phyloP scores from a whole-genome alignment of 2,329 filamentous ascomycete species.

The Scedosporium apiospermum region DNA sequence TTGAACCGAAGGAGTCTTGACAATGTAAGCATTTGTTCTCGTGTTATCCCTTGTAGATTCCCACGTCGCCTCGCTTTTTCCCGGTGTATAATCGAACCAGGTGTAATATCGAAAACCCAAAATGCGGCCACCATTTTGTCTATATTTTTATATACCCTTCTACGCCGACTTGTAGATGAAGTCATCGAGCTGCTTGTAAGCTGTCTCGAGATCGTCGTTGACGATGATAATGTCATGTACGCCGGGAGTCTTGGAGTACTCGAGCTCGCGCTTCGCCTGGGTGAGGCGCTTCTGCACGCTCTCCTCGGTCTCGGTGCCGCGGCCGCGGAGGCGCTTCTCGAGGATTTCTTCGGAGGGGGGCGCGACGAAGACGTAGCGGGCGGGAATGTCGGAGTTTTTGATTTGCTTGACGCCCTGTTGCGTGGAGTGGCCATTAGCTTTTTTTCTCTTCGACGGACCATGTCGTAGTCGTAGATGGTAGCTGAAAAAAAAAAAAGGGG shows the following conservation, averaged over 20 bases:
- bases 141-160: not conserved
- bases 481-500: no score
- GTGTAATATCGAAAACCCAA: not conserved
- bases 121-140: not conserved
- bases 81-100: not conserved
- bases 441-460: not conserved
- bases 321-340: conserved; percentile 62
- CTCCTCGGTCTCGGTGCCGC: conserved; percentile 71
- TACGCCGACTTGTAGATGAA: conserved; percentile 26
- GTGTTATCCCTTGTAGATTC: not conserved
- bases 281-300: conserved; percentile 57
- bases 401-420: conserved; percentile 77
- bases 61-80: not conserved
- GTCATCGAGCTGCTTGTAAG: conserved; percentile 42
- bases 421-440: conserved; percentile 1
- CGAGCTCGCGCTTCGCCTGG: conserved; percentile 67
- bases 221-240: conserved; percentile 30
- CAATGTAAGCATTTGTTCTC: not conserved
- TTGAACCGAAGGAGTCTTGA: not conserved
- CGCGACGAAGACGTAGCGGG: conserved; percentile 76
- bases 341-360: conserved; percentile 66
- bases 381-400: conserved; percentile 62
- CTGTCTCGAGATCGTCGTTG: conserved; percentile 35
- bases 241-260: conserved; percentile 58
- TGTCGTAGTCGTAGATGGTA: not conserved